phyloP scores from a whole-genome alignment of 2,329 filamentous ascomycete genomes.

The Myriosclerotinia scirpicola region DNA sequence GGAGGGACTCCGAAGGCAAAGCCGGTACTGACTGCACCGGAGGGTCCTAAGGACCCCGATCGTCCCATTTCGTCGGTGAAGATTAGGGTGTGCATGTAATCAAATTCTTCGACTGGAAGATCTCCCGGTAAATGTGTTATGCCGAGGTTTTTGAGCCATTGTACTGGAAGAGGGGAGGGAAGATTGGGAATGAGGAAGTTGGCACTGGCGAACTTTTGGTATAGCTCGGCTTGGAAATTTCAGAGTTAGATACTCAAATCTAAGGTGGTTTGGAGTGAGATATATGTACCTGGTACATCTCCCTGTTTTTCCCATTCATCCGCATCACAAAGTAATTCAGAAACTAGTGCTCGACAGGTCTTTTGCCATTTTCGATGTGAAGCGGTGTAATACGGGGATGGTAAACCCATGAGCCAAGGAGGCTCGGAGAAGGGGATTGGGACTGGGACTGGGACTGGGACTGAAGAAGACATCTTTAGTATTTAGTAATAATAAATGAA shows the following conservation, averaged over 20 bases:
- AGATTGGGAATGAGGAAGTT: constrained; percentile 72
- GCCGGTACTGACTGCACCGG: constrained; percentile 66
- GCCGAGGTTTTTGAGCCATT: constrained; percentile 64
- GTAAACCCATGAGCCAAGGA: constrained; percentile 67
- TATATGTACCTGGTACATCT: constrained; percentile 31
- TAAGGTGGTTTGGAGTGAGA: background rate
- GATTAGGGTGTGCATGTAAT: constrained; percentile 69
- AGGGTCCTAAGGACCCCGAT: constrained; percentile 62
- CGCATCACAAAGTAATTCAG: constrained; percentile 59
- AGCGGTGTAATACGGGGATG: constrained; percentile 68
- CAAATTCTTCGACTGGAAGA: constrained; percentile 70
- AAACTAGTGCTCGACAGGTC: constrained; percentile 64
- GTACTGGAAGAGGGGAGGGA: constrained; percentile 66
- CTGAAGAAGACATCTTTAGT: constrained; percentile 1
- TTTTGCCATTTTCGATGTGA: constrained; percentile 67
- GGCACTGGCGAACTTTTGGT: constrained; percentile 60
- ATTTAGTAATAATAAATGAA: background rate
- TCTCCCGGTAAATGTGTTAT: constrained; percentile 66
- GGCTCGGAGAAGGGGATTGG: constrained; percentile 70
- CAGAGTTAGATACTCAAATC: constrained; percentile 46
- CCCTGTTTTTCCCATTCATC: constrained; percentile 68
- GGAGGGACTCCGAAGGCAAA: constrained; percentile 73
- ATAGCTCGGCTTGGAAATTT: constrained; percentile 49
- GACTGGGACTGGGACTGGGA: constrained; percentile 21
- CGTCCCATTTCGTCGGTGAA: constrained; percentile 69